phyloP scores from a whole-genome alignment of 139 green algal species.

The Bryopsis sp. region DNA sequence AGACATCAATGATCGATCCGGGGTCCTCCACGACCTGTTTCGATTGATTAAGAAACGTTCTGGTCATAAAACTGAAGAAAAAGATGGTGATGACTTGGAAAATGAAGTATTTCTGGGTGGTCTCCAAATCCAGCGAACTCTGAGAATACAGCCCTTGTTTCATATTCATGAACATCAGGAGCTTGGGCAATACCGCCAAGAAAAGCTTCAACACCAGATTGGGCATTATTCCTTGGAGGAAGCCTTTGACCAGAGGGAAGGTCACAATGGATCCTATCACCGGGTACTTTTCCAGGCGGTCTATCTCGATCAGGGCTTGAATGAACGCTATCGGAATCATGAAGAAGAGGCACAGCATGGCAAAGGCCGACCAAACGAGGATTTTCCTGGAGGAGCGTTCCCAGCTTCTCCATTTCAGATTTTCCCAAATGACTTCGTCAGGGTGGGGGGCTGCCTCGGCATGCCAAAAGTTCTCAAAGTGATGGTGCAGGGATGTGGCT shows the following conservation, averaged over 20 bases:
- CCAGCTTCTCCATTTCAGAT: constrained; percentile 12
- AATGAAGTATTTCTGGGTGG: constrained; percentile 38
- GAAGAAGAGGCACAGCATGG: constrained; percentile 5
- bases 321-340: constrained; percentile 10
- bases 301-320: constrained; percentile 14
- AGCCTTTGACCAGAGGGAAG: constrained; percentile 14
- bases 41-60: constrained; percentile 45
- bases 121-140: constrained; percentile 42
- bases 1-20: constrained; percentile 34
- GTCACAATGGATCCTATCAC: constrained; percentile 8
- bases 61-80: constrained; percentile 48
- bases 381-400: neutral
- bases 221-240: constrained; percentile 29
- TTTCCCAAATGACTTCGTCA: constrained; percentile 14
- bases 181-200: constrained; percentile 46
- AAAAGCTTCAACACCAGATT: constrained; percentile 64
- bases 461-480: constrained; percentile 12
- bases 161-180: constrained; percentile 46
- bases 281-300: constrained; percentile 3
- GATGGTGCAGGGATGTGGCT: constrained; percentile 13
- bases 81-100: constrained; percentile 72
- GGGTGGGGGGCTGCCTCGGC: constrained; percentile 6
- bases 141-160: constrained; percentile 37
- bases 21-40: constrained; percentile 31
- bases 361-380: neutral